A percentile compares a stretch with the other conserved stretches of the same genome.
phyloP scores from a whole-genome alignment of 1,284 basidiomycete genomes.

The Ceratobasidium sp. region DNA sequence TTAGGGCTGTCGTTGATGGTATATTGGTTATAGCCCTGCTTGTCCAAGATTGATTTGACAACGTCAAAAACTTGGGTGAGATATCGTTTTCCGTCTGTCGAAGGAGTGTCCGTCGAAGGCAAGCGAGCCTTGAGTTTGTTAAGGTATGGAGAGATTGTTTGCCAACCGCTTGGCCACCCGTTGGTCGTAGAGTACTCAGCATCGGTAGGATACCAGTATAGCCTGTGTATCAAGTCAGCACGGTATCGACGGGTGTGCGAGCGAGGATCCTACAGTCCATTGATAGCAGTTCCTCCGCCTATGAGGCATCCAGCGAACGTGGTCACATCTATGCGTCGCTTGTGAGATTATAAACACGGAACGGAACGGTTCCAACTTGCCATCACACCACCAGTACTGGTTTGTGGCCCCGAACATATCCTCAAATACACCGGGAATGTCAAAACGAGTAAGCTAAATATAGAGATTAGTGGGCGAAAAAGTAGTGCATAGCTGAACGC shows the following conservation, averaged over 20 bases:
- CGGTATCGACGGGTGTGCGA: constrained; percentile 15
- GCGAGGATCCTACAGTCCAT: constrained; percentile 68
- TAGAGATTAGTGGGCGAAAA: constrained; percentile 2
- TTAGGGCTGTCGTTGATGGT: constrained; percentile 65
- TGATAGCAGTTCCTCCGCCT: constrained; percentile 74
- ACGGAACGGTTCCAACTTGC: constrained; percentile 52
- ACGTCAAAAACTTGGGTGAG: constrained; percentile 67
- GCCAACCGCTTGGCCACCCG: constrained; percentile 72
- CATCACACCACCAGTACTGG: constrained; percentile 74
- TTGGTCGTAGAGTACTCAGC: constrained; percentile 66
- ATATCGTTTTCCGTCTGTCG: constrained; percentile 73
- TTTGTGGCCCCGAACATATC: constrained; percentile 70
- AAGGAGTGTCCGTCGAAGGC: constrained; percentile 71
- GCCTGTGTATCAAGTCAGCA: constrained; percentile 55
- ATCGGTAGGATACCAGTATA: constrained; percentile 65
- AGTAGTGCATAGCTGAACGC: constrained; percentile 43
- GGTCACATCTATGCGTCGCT: constrained; percentile 63
- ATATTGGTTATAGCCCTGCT: constrained; percentile 66
- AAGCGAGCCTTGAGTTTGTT: constrained; percentile 66
- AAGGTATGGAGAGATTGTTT: constrained; percentile 67
- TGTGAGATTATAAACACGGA: not conserved
- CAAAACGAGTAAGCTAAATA: constrained; percentile 27
- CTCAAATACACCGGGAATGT: constrained; percentile 70
- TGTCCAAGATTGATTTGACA: constrained; percentile 62
- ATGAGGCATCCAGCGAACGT: constrained; percentile 74